These are phyloP conservation scores for Melampsora abietis-canadensis DNA, from an alignment of 1,284 basidiomycete species.

Conservation along the genomic window DNA sequence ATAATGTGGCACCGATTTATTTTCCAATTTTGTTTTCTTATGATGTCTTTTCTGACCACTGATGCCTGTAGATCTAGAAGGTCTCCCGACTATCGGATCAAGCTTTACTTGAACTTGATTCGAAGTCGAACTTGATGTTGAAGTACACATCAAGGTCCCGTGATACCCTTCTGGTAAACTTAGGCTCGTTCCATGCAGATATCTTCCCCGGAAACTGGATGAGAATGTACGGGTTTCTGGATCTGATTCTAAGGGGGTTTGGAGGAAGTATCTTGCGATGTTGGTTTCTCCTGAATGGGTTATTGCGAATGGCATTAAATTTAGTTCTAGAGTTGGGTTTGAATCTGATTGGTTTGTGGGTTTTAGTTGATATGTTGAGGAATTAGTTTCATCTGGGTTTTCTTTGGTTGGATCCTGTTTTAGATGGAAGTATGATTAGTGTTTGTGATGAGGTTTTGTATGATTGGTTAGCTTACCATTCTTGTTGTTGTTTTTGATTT, in stretches of 20 bases:
- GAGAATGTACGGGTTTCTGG: not conserved
- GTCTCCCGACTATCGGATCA: not conserved
- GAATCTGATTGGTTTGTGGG: not conserved
- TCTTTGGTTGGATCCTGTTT: no score
- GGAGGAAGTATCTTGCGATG: constrained; percentile 12
- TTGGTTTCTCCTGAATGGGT: constrained; percentile 10
- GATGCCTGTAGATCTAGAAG: no score
- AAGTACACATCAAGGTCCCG: not conserved
- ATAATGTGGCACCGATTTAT: no score
- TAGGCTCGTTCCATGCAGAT: constrained; percentile 22
- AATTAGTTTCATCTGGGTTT: no score
- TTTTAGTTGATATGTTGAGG: no score
- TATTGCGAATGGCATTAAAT: constrained; percentile 34
- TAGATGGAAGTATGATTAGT: no score
- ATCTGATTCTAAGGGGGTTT: not conserved
- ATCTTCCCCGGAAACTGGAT: constrained; percentile 22
- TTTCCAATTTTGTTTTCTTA: no score
- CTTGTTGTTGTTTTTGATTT: no score
- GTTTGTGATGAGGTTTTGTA: no score
- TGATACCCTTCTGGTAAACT: constrained; percentile 13
- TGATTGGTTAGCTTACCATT: no score
- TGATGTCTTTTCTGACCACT: no score
- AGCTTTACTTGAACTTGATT: not conserved
- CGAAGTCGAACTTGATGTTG: not conserved
- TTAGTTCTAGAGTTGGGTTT: not conserved